Evolutionary conservation across 108 stramenopile genomes (phyloP), one percentile per base, ranked within the genome.

Genomic region (Ochromonas danica): DNA sequence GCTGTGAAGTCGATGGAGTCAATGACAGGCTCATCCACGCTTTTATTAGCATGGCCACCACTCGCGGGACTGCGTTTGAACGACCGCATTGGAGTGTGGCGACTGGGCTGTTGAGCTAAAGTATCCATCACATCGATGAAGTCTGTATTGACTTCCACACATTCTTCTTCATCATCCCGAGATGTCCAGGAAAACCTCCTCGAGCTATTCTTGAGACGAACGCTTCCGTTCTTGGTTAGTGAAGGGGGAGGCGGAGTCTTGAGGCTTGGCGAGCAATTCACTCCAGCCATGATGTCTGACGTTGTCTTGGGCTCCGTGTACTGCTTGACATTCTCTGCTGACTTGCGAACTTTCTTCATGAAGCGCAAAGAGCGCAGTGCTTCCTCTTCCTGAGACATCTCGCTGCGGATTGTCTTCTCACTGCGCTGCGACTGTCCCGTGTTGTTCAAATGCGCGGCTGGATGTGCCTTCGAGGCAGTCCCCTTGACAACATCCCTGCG

Each of bases 51-150:
- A 57, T 57, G 51, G 22, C 51, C 51, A 57, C 51, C 51, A 22
- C 17, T 22, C 51, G 51, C 51, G 10, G 22, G 51, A 57, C n/a
- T n/a, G n/a, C n/a, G n/a, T n/a, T n/a, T n/a, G n/a, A n/a, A n/a
- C n/a, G n/a, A n/a, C n/a, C n/a, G n/a, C n/a, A n/a, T n/a, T n/a
- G n/a, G n/a, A n/a, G n/a, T n/a, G n/a, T n/a, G n/a, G n/a, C n/a
- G n/a, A n/a, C n/a, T n/a, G 14, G 45, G 45, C 81, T 84, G 85
- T 39, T 77, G 61, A 43, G 85, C 63, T 27, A 85, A 74, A 3
- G 85, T 85, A 80, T 85, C 85, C 85, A 85, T 85, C 14, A 85
- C 63, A n/a, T 75, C 81, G n/a, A 81, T 39, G 39, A 85, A 83
- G 33, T 81, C 0, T 22, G 72, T 30, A 3, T 35, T 14, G 3